Conservation (phyloP, 2,329 filamentous ascomycete species). For the Aspergillus vadensis region DNA sequence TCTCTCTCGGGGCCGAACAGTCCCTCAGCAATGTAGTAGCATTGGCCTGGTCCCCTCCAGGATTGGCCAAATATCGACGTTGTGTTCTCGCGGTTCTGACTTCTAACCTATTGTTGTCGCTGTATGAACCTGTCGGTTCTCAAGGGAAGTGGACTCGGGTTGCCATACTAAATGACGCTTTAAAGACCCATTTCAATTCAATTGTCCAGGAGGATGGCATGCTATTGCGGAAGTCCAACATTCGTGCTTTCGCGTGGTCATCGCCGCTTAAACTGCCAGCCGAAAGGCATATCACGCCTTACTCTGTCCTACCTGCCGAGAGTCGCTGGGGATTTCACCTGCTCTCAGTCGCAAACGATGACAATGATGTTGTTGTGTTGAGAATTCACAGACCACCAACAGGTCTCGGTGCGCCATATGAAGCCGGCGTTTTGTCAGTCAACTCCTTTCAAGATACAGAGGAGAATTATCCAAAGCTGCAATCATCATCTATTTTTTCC, state of each 20-base stretch:
- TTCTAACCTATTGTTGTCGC: conserved; percentile 57
- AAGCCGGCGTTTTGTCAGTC: conserved; percentile 30
- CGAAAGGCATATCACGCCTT: neutral
- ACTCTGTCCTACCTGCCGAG: conserved; percentile 24
- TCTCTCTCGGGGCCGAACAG: conserved; percentile 62
- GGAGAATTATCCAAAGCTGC: conserved; percentile 19
- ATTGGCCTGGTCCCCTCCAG: conserved; percentile 59
- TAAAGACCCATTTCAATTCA: conserved; percentile 44
- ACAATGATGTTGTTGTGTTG: conserved; percentile 39
- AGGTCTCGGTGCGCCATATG: conserved; percentile 18
- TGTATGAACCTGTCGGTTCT: conserved; percentile 56
- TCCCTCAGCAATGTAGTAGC: conserved; percentile 54
- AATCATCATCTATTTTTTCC: conserved; percentile 34
- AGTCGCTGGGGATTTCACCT: conserved; percentile 22
- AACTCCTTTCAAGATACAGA: conserved; percentile 20
- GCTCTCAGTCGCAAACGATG: conserved; percentile 43
- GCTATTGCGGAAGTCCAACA: conserved; percentile 33
- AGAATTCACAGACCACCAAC: conserved; percentile 23
- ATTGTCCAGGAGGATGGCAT: conserved; percentile 24
- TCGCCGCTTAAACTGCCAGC: conserved; percentile 30
- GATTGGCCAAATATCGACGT: conserved; percentile 56
- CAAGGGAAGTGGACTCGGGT: conserved; percentile 55
- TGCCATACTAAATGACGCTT: conserved; percentile 54
- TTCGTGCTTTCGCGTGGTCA: conserved; percentile 49
- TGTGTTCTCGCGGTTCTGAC: conserved; percentile 59